Base-by-base conservation (phyloP, 148 eudicot species). In the Rhododendron williamsianum region DNA sequence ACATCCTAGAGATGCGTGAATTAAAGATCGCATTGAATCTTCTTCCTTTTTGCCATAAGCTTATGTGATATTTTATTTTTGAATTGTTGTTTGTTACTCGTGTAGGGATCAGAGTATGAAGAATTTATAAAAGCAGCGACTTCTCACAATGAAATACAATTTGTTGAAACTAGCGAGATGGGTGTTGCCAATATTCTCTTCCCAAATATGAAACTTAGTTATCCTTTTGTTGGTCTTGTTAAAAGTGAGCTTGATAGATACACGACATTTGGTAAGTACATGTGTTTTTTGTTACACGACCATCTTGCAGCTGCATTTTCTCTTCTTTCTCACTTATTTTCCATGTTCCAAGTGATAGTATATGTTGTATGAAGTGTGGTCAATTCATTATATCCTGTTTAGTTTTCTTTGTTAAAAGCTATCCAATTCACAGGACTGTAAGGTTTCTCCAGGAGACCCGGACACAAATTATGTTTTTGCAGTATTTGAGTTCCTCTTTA, bases 191-290 rank as follows among this genome's bases (percentile, higher is more conserved):
- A 86, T 63, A 81, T 82, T 81, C 90, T 96, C 58, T 94, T 90
- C 91, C 97, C 93, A 69, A 90, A 89, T 85, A 85, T 84, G 51
- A 90, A 86, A 86, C 88, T 87, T 49, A 56, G 85, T 58, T 85
- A 79, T 76, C 89, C 85, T 52, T 94, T 92, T 83, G 85, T 95
- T 86, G 99, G 97, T 81, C 95, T 96, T 71, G 92, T 95, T 82
- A 96, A 96, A 90, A 91, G 90, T 85, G 99, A 96, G 87, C 97
- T 98, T 56, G 99, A 96, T 91, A 91, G 87, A 86, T 92, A 90
- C 91, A 94, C 95, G 48, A 83, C 85, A 67, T 92, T 91, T 82
- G 99, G 99, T 96, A 86, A 84, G 96, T 83, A 83, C 51, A 79
- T 23, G n/a, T 18, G 23, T 83, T 71, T 38, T 86, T 76, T 49